Conservation (phyloP, 2,329 filamentous ascomycete genomes). For the Endoconidiophora laricicola region DNA sequence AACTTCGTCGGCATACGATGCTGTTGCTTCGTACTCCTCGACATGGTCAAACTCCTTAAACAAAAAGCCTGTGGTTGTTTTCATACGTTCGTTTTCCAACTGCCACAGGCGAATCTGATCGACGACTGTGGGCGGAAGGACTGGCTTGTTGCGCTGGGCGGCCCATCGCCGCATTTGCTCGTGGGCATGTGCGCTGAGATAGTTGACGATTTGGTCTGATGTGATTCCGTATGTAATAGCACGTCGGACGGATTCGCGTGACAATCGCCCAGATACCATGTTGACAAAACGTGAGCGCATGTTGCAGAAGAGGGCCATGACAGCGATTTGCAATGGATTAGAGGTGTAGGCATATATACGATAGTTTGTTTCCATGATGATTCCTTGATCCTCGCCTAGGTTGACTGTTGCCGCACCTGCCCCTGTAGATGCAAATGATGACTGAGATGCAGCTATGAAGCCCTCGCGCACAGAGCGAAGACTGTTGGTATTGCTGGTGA, state of each 20-base stretch:
- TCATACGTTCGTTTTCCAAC: slow-evolving; percentile 89
- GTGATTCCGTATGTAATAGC: slow-evolving; percentile 88
- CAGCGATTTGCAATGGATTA: slow-evolving; percentile 83
- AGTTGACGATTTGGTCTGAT: slow-evolving; percentile 84
- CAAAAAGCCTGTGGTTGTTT: slow-evolving; percentile 63
- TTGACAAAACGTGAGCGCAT: slow-evolving; percentile 86
- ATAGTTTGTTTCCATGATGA: slow-evolving; percentile 97
- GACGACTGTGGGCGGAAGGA: slow-evolving; percentile 86
- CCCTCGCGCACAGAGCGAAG: slow-evolving; percentile 54
- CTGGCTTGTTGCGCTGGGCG: slow-evolving; percentile 40
- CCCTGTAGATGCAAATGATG: slow-evolving; percentile 22
- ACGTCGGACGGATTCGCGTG: slow-evolving; percentile 69
- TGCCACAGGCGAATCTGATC: slow-evolving; percentile 98
- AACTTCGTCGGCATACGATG: slow-evolving; percentile 72
- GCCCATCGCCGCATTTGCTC: slow-evolving; percentile 71
- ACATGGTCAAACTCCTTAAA: slow-evolving; percentile 72
- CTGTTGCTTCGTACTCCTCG: slow-evolving; percentile 53
- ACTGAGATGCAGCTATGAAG: slow-evolving; percentile 44
- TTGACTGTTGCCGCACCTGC: slow-evolving; percentile 30
- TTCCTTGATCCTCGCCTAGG: slow-evolving; percentile 43
- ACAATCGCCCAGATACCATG: slow-evolving; percentile 82
- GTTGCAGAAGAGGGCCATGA: slow-evolving; percentile 76
- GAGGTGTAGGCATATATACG: slow-evolving; percentile 93
- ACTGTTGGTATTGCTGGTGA: slow-evolving; percentile 64
- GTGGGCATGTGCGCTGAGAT: slow-evolving; percentile 82